Conservation (phyloP, 202 grass and related monocot genomes). For the Bolboschoenoplectus hybrid region DNA sequence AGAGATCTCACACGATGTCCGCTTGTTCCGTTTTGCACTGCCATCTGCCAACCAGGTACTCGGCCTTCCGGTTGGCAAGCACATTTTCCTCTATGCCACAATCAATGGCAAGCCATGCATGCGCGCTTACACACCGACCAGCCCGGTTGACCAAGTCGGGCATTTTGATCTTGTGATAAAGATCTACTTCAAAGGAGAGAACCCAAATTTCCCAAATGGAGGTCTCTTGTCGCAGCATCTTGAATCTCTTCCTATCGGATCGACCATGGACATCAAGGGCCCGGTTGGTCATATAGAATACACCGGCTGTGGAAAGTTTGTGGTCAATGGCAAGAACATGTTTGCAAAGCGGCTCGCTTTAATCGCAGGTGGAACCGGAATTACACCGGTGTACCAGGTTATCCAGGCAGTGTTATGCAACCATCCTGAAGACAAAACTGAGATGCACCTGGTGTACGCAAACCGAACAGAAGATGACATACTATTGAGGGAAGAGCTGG, state of each 20-base stretch:
- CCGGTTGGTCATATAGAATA: slow-evolving; percentile 70
- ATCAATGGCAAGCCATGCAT: slow-evolving; percentile 62
- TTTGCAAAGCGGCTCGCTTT: slow-evolving; percentile 53
- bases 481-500: slow-evolving; percentile 64
- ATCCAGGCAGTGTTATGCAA: slow-evolving; percentile 75
- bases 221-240: slow-evolving; percentile 75
- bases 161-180: slow-evolving; percentile 87
- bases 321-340: slow-evolving; percentile 43
- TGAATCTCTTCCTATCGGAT: slow-evolving; percentile 54
- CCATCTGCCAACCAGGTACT: slow-evolving; percentile 55
- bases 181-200: slow-evolving; percentile 63
- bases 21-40: slow-evolving; percentile 67
- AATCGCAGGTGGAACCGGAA: slow-evolving; percentile 83
- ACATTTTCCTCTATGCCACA: slow-evolving; percentile 53
- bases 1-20: slow-evolving; percentile 55
- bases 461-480: slow-evolving; percentile 88
- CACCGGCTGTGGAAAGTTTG: slow-evolving; percentile 54
- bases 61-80: slow-evolving; percentile 69
- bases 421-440: slow-evolving; percentile 61
- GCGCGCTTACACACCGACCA: slow-evolving; percentile 88
- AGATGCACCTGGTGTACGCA: slow-evolving; percentile 85
- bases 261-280: slow-evolving; percentile 49
- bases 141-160: slow-evolving; percentile 46
- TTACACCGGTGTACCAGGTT: slow-evolving; percentile 90
- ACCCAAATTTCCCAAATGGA: slow-evolving; percentile 53